Conservation (phyloP, 2,329 filamentous ascomycete genomes). For the Kalaharituber pfeilii region DNA sequence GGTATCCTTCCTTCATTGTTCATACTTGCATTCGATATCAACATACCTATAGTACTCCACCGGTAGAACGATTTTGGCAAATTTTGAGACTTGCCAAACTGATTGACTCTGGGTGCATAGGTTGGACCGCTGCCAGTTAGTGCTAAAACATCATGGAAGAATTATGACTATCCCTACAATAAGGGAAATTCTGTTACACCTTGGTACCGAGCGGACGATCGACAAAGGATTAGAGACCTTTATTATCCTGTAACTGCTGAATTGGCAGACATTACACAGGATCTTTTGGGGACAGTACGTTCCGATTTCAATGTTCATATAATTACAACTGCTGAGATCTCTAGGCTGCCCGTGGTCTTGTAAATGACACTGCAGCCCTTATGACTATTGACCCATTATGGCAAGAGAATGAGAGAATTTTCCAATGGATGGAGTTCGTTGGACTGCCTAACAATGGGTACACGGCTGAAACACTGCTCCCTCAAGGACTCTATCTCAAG, state of each 20-base stretch:
- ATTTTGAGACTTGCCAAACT: background rate
- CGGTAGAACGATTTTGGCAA: no score
- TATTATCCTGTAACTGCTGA: conserved; percentile 26
- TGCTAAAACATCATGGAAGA: conserved; percentile 27
- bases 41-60: no score
- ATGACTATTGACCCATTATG: conserved; percentile 30
- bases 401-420: conserved; percentile 30
- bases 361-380: conserved; percentile 7
- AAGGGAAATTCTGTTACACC: conserved; percentile 15
- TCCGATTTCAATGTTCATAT: background rate
- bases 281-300: conserved; percentile 24
- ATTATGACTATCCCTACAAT: conserved; percentile 28
- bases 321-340: background rate
- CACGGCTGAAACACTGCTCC: conserved; percentile 31
- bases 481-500: conserved; percentile 32
- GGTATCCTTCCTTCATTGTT: conserved; percentile 16
- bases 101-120: conserved; percentile 24
- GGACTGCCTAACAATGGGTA: conserved; percentile 27
- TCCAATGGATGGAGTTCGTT: conserved; percentile 35
- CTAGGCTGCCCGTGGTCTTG: background rate
- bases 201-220: conserved; percentile 29
- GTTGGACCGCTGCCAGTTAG: conserved; percentile 35
- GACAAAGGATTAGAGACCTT: conserved; percentile 22
- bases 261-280: conserved; percentile 31
- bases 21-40: background rate